A percentile compares a stretch with the other conserved stretches of the same genome.
phyloP scores from a whole-genome alignment of 805 yeast genomes.

The Kurtzmaniella fragi region DNA sequence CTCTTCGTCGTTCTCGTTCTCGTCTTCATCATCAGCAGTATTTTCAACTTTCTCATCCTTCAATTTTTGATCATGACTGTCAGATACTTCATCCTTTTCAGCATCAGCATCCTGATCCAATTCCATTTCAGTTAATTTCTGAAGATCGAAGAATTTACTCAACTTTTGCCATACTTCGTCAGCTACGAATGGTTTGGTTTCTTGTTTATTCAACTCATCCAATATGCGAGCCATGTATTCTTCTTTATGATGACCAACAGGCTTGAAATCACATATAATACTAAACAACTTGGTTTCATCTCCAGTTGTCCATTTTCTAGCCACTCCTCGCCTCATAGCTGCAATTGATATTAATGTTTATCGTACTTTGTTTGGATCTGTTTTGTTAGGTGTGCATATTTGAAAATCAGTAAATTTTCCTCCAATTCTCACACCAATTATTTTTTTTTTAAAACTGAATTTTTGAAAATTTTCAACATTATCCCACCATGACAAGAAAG shows the following conservation, averaged over 20 bases:
- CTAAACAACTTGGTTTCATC: conserved; percentile 60
- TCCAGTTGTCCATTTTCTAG: conserved; percentile 47
- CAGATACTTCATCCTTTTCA: conserved; percentile 8
- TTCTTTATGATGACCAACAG: conserved; percentile 53
- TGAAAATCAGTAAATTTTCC: background rate
- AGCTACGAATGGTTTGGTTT: conserved; percentile 30
- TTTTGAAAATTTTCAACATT: background rate
- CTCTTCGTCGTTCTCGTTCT: conserved; percentile 6
- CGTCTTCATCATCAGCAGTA: background rate
- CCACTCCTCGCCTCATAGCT: background rate
- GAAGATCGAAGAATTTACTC: conserved; percentile 47
- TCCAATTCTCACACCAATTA: background rate
- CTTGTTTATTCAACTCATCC: conserved; percentile 30
- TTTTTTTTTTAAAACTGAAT: background rate
- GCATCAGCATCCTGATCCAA: conserved; percentile 15
- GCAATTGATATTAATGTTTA: background rate
- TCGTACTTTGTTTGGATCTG: background rate
- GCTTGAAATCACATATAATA: conserved; percentile 61
- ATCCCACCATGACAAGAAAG: conserved; percentile 51
- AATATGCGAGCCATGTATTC: conserved; percentile 39
- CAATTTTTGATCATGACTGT: no score
- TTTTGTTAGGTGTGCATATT: background rate
- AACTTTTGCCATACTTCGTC: conserved; percentile 58
- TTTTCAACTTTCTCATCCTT: no score
- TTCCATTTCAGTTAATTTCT: conserved; percentile 54